Percentiles rank a stretch among this genome's conserved stretches.
Conservation (phyloP, 1,284 basidiomycete species). For the Ganoderma resinaceum region DNA sequence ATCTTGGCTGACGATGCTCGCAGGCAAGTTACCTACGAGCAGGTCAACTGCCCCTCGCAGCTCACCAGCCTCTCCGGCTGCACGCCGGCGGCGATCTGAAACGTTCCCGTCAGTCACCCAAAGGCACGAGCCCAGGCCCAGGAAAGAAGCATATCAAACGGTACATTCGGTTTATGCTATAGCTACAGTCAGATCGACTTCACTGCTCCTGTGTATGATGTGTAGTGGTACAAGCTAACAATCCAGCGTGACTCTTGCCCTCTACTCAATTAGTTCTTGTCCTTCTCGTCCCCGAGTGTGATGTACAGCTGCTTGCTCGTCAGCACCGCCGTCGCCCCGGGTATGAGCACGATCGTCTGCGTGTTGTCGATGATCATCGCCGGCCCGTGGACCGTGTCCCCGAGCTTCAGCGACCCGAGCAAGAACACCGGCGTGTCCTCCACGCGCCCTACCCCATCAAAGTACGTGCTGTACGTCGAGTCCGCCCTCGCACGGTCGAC, state of each 20-base stretch:
- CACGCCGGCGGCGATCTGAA: constrained; percentile 28
- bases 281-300: constrained; percentile 47
- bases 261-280: neutral
- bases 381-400: constrained; percentile 80
- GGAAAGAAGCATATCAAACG: neutral
- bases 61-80: constrained; percentile 32
- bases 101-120: neutral
- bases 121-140: neutral
- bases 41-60: constrained; percentile 33
- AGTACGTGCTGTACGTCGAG: constrained; percentile 75
- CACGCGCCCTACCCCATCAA: constrained; percentile 77
- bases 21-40: constrained; percentile 30
- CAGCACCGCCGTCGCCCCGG: constrained; percentile 69
- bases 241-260: neutral
- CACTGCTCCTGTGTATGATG: neutral
- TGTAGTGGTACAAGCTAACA: neutral
- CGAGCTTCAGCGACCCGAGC: constrained; percentile 69
- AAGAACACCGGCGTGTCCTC: constrained; percentile 83
- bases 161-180: neutral
- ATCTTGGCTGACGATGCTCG: neutral
- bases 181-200: neutral
- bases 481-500: constrained; percentile 56
- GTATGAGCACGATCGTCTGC: constrained; percentile 88
- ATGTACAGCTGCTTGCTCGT: constrained; percentile 80
- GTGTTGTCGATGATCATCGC: constrained; percentile 93